Evolutionary conservation across 768 basidiomycete genomes (phyloP).

Genomic region (Mycena venus): DNA sequence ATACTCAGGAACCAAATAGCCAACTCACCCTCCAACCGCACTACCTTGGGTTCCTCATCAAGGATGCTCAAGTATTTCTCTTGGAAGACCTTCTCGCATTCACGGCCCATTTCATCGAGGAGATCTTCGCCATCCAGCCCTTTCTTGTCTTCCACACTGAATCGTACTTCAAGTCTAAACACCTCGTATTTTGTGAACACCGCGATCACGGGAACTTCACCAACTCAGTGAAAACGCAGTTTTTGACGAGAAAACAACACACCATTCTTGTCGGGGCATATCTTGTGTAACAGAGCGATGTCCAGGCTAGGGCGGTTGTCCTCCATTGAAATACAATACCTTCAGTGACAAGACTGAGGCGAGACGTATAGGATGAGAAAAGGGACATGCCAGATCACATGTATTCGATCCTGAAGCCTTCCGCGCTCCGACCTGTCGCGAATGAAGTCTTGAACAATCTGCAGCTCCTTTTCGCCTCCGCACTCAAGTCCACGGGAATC

Average conservation of each 20-base stretch:
- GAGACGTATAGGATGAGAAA: background rate
- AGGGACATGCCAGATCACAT: background rate
- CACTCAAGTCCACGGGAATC: too few species aligned
- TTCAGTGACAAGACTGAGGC: background rate
- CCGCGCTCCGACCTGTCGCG: too few species aligned
- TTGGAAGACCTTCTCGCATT: background rate
- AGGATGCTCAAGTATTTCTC: background rate
- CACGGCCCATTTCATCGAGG: background rate
- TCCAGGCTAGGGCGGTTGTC: background rate
- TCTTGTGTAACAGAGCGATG: background rate
- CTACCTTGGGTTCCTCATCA: background rate
- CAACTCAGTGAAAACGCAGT: background rate
- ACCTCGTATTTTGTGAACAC: background rate
- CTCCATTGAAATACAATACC: conserved; percentile 1
- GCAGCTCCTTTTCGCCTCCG: too few species aligned
- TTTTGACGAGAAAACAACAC: background rate
- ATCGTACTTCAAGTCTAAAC: background rate
- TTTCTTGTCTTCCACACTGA: background rate
- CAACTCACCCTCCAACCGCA: background rate
- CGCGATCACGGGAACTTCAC: background rate
- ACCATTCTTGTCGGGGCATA: background rate
- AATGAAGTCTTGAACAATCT: too few species aligned
- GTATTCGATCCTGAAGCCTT: background rate
- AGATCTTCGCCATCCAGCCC: too few species aligned
- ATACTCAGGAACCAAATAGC: background rate